These are phyloP conservation scores for Candida boidinii DNA, from an alignment of 805 yeast species.

Conservation along the genomic window DNA sequence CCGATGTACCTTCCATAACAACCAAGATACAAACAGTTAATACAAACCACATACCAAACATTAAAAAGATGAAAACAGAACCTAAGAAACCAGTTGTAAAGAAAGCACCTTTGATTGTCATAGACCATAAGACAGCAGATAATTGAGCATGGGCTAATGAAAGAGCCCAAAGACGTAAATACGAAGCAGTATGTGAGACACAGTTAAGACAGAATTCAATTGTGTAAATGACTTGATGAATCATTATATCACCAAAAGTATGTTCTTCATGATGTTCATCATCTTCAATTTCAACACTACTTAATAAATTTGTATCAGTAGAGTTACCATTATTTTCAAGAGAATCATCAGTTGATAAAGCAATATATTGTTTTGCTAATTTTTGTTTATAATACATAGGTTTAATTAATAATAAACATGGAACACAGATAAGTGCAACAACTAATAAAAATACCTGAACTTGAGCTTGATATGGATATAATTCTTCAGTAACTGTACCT, in stretches of 20 bases:
- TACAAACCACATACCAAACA: conserved; percentile 93
- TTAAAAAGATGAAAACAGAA: conserved; percentile 61
- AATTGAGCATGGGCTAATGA: conserved; percentile 96
- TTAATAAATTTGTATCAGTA: conserved; percentile 23
- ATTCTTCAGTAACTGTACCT: conserved; percentile 72
- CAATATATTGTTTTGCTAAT: conserved; percentile 42
- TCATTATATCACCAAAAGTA: conserved; percentile 88
- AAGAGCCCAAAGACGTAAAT: conserved; percentile 92
- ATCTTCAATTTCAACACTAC: conserved; percentile 29
- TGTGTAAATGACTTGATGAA: conserved; percentile 95
- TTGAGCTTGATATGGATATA: conserved; percentile 70
- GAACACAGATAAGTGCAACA: conserved; percentile 83
- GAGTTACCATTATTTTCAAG: conserved; percentile 13
- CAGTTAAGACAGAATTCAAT: conserved; percentile 95
- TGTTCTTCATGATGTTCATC: conserved; percentile 50
- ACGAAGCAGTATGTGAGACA: conserved; percentile 98
- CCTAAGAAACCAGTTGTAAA: conserved; percentile 56
- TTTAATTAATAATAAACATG: conserved; percentile 80
- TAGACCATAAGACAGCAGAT: conserved; percentile 90
- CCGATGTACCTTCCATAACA: conserved; percentile 97
- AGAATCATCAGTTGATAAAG: conserved; percentile 31
- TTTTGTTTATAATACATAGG: conserved; percentile 50
- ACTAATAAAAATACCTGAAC: conserved; percentile 67
- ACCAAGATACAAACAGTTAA: conserved; percentile 88
- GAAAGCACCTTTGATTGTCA: conserved; percentile 85